A percentile compares a stretch with the other conserved stretches of the same genome.
Conservation (phyloP, 176 grass and related monocot genomes). For the Otatea glauca region DNA sequence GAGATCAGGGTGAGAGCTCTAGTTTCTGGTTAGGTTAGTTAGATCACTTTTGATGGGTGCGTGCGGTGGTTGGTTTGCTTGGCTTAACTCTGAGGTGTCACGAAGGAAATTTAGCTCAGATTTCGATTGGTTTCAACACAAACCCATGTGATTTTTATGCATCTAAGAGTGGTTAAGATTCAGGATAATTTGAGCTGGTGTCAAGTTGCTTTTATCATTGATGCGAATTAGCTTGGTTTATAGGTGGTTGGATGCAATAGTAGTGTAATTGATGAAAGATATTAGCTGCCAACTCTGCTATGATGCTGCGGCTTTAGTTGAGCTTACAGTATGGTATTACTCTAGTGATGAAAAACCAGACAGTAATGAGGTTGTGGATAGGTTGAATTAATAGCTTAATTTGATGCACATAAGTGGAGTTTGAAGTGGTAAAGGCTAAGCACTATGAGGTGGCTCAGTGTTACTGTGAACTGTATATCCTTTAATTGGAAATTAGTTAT, state of each 20-base stretch:
- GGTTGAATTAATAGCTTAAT: background rate
- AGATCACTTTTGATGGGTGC: conserved; percentile 8
- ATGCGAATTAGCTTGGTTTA: conserved; percentile 1
- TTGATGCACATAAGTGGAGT: background rate
- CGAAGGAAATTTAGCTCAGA: conserved; percentile 21
- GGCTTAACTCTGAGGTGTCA: background rate
- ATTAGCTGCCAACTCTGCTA: background rate
- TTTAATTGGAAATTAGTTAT: background rate
- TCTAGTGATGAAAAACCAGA: background rate
- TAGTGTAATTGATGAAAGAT: conserved; percentile 4
- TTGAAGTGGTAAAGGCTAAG: background rate
- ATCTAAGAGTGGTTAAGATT: conserved; percentile 10
- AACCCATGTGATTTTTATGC: background rate
- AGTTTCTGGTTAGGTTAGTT: background rate
- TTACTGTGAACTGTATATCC: conserved; percentile 2
- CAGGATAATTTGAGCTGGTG: background rate
- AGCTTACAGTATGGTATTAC: background rate
- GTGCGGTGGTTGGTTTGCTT: background rate
- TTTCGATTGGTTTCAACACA: conserved; percentile 22
- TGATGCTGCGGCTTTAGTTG: background rate
- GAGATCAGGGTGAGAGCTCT: conserved; percentile 75
- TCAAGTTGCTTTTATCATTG: background rate
- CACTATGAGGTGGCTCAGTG: background rate
- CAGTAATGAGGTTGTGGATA: background rate
- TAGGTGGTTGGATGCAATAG: conserved; percentile 6